A percentile compares a stretch with the other conserved stretches of the same genome.
Conservation (phyloP, 1,139 yeast genomes). For the Pichia kudriavzevii region DNA sequence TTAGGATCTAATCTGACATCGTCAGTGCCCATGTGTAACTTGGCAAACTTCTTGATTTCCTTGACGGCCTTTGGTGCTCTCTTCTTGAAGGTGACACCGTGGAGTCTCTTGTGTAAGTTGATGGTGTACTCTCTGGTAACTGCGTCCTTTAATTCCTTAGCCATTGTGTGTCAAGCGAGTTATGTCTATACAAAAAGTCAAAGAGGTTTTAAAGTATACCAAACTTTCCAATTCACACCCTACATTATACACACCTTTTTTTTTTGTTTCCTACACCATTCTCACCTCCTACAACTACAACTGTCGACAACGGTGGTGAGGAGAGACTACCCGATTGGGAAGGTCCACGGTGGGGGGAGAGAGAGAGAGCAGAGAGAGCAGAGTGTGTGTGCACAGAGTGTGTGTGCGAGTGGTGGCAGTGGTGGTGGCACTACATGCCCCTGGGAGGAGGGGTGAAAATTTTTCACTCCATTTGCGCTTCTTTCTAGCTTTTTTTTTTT, state of each 20-base stretch:
- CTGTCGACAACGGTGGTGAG: too few species aligned
- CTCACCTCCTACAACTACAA: too few species aligned
- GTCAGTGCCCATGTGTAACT: constrained; percentile 97
- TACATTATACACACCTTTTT: too few species aligned
- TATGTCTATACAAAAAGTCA: too few species aligned
- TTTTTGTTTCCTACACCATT: too few species aligned
- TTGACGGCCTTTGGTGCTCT: constrained; percentile 99
- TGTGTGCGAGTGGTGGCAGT: not conserved
- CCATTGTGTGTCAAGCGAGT: constrained; percentile 29
- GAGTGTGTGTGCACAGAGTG: not conserved
- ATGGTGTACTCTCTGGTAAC: constrained; percentile 99
- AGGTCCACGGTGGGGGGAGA: not conserved
- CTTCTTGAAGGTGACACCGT: constrained; percentile 98
- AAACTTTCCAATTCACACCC: too few species aligned
- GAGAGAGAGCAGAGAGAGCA: not conserved
- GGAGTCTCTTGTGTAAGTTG: constrained; percentile 98
- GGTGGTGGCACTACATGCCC: too few species aligned
- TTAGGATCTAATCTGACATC: constrained; percentile 99
- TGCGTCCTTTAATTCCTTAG: constrained; percentile 94
- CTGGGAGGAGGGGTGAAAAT: not conserved
- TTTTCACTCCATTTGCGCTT: too few species aligned
- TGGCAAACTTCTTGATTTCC: constrained; percentile 98
- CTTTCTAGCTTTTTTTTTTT: too few species aligned
- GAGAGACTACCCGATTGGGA: too few species aligned
- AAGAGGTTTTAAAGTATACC: too few species aligned